Base-by-base conservation (phyloP, 371 early-diverging fungal species). In the Lichtheimia ornata region DNA sequence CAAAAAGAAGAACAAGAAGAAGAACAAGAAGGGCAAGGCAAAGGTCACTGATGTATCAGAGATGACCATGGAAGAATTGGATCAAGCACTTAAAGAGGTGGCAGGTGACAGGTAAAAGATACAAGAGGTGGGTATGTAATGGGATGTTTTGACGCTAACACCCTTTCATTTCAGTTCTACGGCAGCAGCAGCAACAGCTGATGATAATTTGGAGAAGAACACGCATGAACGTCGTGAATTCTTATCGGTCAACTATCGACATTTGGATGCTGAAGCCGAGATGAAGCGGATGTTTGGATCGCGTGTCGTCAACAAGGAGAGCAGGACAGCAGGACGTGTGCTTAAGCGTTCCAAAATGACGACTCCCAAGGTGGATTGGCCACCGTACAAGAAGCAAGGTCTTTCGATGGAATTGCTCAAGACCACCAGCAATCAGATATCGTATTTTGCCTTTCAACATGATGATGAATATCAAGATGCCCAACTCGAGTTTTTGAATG, bases 221-320 rank as follows among this genome's bases (percentile, higher is more conserved):
- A 54, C 69, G 47, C 72, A 77, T 25, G 59, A 61, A 54, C 66
- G 67, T 27, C 75, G 70, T 51, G 76, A 82, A 50, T 72, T 91
- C 53, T 61, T 94, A 25, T 71, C 75, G 2, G 80, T 88, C 52
- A 90, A 94, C 20, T 64, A 84, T 25, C 83, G 86, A 41, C 75
- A 74, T 61, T 71, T 95, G 57, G 93, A 95, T 69, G 88, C 94
- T 13, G 92, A 91, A 62, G 90, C 89, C 15, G 97, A 96, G 70
- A 93, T 94, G 84, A 88, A 88, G 27, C 84, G 91, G 17, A 81
- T 93, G 80, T 95, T 96, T 83, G 96, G 96, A 7, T 89, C 94
- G 0, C 86, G 86, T 30, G 88, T 94, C 24, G 88, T 89, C 41
- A 86, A 86, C 40, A 68, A 63, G 50, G 77, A 77, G 67, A 81